Base-by-base conservation (phyloP, 208 protist genomes). In the Trypanosoma platydactyli region DNA sequence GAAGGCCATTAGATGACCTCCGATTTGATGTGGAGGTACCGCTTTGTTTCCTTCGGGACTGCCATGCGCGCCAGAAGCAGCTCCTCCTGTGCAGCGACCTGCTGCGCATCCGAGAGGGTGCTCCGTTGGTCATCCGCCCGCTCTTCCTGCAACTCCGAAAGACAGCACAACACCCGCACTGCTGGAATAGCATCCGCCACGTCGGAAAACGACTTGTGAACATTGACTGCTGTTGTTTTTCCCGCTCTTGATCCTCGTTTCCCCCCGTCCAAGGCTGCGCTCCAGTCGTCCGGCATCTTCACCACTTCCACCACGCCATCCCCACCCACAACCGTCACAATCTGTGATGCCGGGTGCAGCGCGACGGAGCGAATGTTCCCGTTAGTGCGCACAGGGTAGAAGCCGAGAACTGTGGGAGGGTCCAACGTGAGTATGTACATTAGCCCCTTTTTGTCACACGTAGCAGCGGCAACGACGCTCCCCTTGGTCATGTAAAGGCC, bases 271-370 rank as follows among this genome's bases (percentile, higher is more conserved):
- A 9, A 11, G 33, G 33, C 33, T 38, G 33, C 38, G 27, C 20
- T 30, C 49, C 44, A 70, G 0, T 48, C 20, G 27, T 52, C 38
- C 13, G 83, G 81, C 61, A 88, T 70, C 64, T 71, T 57, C 13
- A 82, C 81, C 15, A 93, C 73, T 71, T 93, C 87, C 22, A 85
- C 82, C 13, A 67, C 73, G 16, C 84, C 84, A 45, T 63, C 16
- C 2, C 51, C 57, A 53, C 81, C 77, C 27, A 90, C 87, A n/a
- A 93, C 62, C 16, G 73, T 73, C 70, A 93, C 70, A 29, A 84
- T 52, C 35, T 67, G 57, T 15, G 81, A 72, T 13, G 57, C 44
- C 30, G 64, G 69, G 49, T 84, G 77, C 27, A 93, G 62, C 27
- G 71, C 76, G 29, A 87, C 67, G 51, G 73, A 73, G 24, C 53